A percentile compares a stretch with the other conserved stretches of the same genome.
phyloP scores from a whole-genome alignment of 768 basidiomycete species.

The Crucibulum laeve region DNA sequence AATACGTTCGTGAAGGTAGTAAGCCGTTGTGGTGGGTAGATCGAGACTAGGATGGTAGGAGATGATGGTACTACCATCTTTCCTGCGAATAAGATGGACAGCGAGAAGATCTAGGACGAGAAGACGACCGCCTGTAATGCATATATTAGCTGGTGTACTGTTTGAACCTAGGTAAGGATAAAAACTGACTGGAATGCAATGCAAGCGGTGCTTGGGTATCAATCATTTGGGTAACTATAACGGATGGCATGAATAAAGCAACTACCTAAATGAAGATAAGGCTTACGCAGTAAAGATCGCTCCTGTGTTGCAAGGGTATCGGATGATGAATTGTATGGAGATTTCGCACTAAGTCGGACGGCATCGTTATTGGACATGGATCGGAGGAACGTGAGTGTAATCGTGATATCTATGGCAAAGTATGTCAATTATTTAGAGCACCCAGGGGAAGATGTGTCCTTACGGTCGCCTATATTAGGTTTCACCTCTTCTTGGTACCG shows the following conservation, averaged over 20 bases:
- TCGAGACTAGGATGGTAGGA: constrained; percentile 37
- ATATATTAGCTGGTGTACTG: background rate
- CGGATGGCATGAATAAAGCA: background rate
- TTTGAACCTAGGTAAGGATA: background rate
- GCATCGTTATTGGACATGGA: constrained; percentile 24
- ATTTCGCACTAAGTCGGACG: constrained; percentile 8
- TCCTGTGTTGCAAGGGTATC: constrained; percentile 5
- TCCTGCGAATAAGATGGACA: constrained; percentile 40
- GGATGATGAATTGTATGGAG: constrained; percentile 11
- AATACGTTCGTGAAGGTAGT: constrained; percentile 38
- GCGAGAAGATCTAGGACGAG: constrained; percentile 42
- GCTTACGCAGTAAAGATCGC: constrained; percentile 2
- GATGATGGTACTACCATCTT: constrained; percentile 39
- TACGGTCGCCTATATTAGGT: constrained; percentile 46
- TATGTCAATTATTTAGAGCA: background rate
- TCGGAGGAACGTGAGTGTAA: constrained; percentile 52
- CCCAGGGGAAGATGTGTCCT: constrained; percentile 12
- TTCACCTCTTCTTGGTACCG: constrained; percentile 50
- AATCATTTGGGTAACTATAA: constrained; percentile 22
- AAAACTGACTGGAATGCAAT: constrained; percentile 15
- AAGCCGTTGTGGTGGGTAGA: constrained; percentile 31
- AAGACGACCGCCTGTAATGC: constrained; percentile 20
- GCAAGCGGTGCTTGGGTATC: constrained; percentile 23
- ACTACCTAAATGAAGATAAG: background rate
- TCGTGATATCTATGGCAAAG: constrained; percentile 45